Percentiles rank a stretch among this genome's conserved stretches.
Evolutionary conservation across 1,139 yeast species (phyloP).

Genomic region (Suhomyces ambrosiae): DNA sequence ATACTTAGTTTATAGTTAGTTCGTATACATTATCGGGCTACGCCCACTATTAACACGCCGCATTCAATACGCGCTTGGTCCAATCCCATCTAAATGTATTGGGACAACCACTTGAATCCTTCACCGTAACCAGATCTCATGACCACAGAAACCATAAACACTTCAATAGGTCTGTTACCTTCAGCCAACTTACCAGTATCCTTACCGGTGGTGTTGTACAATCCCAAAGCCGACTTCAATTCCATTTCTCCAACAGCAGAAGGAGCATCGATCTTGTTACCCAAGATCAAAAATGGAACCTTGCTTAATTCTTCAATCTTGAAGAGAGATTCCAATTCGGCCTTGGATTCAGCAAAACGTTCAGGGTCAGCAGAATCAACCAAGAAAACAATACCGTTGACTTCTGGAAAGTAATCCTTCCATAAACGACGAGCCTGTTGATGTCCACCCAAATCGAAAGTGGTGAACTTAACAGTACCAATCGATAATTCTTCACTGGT

Average conservation of each 20-base stretch:
- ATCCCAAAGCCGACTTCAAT: slow-evolving; percentile 86
- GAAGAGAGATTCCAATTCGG: slow-evolving; percentile 90
- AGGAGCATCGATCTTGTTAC: slow-evolving; percentile 95
- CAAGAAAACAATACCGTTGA: slow-evolving; percentile 92
- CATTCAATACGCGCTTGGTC: background rate
- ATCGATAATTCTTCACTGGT: slow-evolving; percentile 97
- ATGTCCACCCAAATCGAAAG: slow-evolving; percentile 98
- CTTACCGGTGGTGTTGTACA: slow-evolving; percentile 82
- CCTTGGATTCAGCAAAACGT: slow-evolving; percentile 91
- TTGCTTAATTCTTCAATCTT: slow-evolving; percentile 85
- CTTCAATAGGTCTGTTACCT: slow-evolving; percentile 88
- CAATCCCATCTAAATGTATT: slow-evolving; percentile 64
- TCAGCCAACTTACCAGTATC: slow-evolving; percentile 69
- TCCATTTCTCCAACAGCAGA: slow-evolving; percentile 95
- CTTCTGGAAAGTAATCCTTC: slow-evolving; percentile 99
- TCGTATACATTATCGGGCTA: background rate
- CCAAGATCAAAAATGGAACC: slow-evolving; percentile 92
- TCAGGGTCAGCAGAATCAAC: slow-evolving; percentile 98
- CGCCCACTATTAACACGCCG: slow-evolving; percentile 1
- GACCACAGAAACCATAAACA: slow-evolving; percentile 95
- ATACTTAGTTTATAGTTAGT: no score
- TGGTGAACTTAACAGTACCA: slow-evolving; percentile 94
- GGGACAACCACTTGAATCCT: slow-evolving; percentile 95
- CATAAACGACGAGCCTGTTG: slow-evolving; percentile 98
- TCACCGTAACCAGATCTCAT: slow-evolving; percentile 97